These are phyloP conservation scores for Panicum virgatum DNA, from an alignment of 202 grass and related monocot species.

Conservation along the genomic window DNA sequence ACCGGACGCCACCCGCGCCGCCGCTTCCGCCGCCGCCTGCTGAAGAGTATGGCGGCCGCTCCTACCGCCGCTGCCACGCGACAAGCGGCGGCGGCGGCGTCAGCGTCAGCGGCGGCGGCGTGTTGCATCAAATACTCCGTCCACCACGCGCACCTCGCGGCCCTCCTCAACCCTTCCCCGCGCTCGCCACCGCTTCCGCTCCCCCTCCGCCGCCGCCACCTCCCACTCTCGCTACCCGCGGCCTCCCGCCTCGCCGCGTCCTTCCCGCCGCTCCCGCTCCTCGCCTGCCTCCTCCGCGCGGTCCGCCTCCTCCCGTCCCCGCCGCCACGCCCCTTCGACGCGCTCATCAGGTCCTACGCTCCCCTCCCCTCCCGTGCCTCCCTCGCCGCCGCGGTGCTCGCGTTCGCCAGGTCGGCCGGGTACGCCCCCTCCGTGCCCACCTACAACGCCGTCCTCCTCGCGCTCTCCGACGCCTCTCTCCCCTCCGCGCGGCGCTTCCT, in stretches of 20 bases:
- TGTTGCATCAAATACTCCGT: conserved; percentile 21
- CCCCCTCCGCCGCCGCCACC: conserved; percentile 48
- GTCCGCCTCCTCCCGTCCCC: conserved; percentile 37
- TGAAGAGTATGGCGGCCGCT: conserved; percentile 18
- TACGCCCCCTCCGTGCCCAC: conserved; percentile 62
- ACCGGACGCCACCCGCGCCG: not conserved
- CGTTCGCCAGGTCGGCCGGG: conserved; percentile 55
- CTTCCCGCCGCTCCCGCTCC: conserved; percentile 45
- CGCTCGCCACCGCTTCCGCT: conserved; percentile 45
- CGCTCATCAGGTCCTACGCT: conserved; percentile 69
- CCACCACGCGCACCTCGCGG: conserved; percentile 46
- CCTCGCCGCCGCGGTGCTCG: conserved; percentile 52
- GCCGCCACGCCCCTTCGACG: conserved; percentile 55
- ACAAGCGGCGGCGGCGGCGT: conserved; percentile 3
- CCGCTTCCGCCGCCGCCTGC: not conserved
- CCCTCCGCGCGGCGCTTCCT: conserved; percentile 51
- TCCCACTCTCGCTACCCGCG: conserved; percentile 45
- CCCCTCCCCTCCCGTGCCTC: conserved; percentile 38
- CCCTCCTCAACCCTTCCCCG: conserved; percentile 53
- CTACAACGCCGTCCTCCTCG: conserved; percentile 80
- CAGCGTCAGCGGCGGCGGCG: not conserved
- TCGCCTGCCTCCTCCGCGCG: conserved; percentile 45
- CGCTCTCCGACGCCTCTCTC: conserved; percentile 42
- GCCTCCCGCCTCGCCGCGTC: conserved; percentile 46
- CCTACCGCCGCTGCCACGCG: not conserved